These are phyloP conservation scores for Eimeria sp. DNA, from an alignment of 169 alveolate species.

Conservation along the genomic window DNA sequence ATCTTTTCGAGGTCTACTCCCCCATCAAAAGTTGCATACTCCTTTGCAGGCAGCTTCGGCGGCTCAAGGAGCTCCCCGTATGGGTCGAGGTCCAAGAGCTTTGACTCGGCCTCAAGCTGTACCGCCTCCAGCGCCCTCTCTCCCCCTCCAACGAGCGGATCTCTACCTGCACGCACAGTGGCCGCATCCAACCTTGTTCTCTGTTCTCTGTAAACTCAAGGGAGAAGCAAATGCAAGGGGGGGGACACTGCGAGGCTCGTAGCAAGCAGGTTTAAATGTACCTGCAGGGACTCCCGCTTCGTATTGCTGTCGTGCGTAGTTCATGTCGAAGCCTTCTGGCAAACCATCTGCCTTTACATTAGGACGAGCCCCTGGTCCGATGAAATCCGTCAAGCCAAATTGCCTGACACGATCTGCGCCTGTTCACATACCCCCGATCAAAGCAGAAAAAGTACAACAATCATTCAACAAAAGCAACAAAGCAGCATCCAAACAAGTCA, in stretches of 20 bases:
- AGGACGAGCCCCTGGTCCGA: slow-evolving; percentile 43
- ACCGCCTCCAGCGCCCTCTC: slow-evolving; percentile 14
- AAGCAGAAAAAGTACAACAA: not conserved
- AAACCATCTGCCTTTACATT: slow-evolving; percentile 51
- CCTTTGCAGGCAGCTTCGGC: slow-evolving; percentile 30
- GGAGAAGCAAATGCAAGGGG: not conserved
- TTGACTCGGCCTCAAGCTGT: slow-evolving; percentile 33
- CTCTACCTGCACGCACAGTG: slow-evolving; percentile 10
- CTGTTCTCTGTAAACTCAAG: not conserved
- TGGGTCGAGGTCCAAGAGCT: slow-evolving; percentile 13
- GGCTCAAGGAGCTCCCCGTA: slow-evolving; percentile 65
- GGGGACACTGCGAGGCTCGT: not conserved
- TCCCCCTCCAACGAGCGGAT: slow-evolving; percentile 25
- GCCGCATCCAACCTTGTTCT: not conserved
- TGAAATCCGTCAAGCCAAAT: slow-evolving; percentile 53
- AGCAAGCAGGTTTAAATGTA: not conserved
- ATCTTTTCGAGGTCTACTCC: slow-evolving; percentile 76
- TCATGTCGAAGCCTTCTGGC: slow-evolving; percentile 72
- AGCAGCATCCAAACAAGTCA: not conserved
- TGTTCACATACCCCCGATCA: not conserved
- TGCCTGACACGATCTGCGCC: slow-evolving; percentile 33
- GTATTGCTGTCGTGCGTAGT: slow-evolving; percentile 49
- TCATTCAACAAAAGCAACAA: not conserved
- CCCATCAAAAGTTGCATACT: slow-evolving; percentile 50
- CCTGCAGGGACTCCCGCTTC: slow-evolving; percentile 81